Base-by-base conservation (phyloP, 2,329 filamentous ascomycete species). In the Thelonectria blattea region DNA sequence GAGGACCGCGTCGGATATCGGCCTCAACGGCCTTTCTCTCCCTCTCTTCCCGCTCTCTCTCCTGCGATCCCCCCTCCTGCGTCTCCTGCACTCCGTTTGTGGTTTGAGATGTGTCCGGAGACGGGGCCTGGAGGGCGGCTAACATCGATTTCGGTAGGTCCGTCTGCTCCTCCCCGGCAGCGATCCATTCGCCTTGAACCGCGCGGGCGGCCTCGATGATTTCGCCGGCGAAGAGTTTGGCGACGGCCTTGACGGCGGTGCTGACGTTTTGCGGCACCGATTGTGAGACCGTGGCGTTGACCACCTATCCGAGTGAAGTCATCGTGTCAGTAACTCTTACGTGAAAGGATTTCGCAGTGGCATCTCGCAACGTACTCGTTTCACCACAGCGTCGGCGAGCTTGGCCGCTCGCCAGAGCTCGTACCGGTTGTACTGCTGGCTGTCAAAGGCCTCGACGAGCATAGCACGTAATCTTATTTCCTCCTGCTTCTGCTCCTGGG, bases 251-350 rank as follows among this genome's bases (percentile, higher is more conserved):
- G 71, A 93, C 89, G n/a, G 89, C 88, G 20, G 90, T 87, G 62
- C 91, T 88, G 51, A 93, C 89, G 67, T 86, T 89, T 18, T 85
- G 82, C 0, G 90, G 89, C 0, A 92, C 91, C 2, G 89, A 92
- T 73, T 93, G 91, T 0, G 89, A 92, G 9, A 93, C 88, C 2
- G 91, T 92, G 60, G 91, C 89, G 71, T 93, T 94, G 72, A 92
- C 88, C 62, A 93, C 85, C 83, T 88, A 61, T 43, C 6, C 3
- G n/a, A 32, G 12, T 18, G 15, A 10, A 30, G 27, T 7, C 12
- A 20, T 22, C 27, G 37, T 27, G 51, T 70, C 15, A 68, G 66
- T 53, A 50, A 18, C 1, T 50, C 6, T 20, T 9, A 14, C n/a
- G 11, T n/a, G 20, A 42, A 27, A 27, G 3, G 32, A 15, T 37